Conservation (phyloP, 1,284 basidiomycete species). For the Boletus semigastroideus region DNA sequence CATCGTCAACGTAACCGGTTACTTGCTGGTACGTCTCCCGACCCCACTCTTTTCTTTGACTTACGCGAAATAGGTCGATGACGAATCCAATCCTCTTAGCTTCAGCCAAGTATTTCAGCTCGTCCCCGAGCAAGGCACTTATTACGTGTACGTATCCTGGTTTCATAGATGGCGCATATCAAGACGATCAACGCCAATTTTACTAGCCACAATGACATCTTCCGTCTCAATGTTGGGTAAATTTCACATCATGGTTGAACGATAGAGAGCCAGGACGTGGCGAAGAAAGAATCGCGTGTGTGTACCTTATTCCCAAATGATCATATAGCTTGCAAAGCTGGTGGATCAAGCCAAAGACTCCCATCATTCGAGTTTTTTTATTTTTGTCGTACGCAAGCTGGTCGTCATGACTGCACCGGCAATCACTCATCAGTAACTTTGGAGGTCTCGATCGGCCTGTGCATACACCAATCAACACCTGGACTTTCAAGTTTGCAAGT, state of each 20-base stretch:
- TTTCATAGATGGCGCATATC: neutral
- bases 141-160: conserved; percentile 73
- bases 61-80: conserved; percentile 65
- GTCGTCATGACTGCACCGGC: neutral
- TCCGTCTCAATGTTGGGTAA: conserved; percentile 76
- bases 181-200: conserved; percentile 1
- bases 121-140: conserved; percentile 72
- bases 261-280: neutral
- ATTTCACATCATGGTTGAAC: neutral
- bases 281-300: conserved; percentile 2
- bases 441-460: too few species aligned
- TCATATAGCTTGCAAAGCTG: conserved; percentile 7
- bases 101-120: conserved; percentile 95
- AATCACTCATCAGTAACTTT: neutral
- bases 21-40: conserved; percentile 59
- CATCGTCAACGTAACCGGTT: conserved; percentile 88
- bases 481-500: too few species aligned
- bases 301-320: conserved; percentile 20
- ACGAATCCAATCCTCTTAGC: conserved; percentile 76
- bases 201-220: conserved; percentile 79
- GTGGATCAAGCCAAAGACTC: neutral
- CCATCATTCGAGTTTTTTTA: neutral
- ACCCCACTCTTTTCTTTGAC: neutral
- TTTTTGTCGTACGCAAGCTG: neutral
- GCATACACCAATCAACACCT: too few species aligned